Evolutionary conservation across 129 eudicot genomes (phyloP), one percentile per base, ranked within the genome.

Genomic region (Heracleum sosnowskyi): DNA sequence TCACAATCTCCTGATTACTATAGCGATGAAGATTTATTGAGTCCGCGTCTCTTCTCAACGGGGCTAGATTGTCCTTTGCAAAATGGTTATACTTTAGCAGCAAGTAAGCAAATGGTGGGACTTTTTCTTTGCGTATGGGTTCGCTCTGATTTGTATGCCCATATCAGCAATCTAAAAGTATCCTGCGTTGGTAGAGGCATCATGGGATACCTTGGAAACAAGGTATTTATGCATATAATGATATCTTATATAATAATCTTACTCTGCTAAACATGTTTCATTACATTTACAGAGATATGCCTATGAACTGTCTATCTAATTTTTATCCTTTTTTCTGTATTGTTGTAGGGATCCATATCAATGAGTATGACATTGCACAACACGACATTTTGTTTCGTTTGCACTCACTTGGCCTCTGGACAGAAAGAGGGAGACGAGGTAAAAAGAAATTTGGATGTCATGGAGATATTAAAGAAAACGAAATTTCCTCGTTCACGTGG

Each of bases 141-240:
- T 22, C 90, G 98, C 42, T 42, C 82, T 13, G 94, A 91, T 75
- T 82, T 91, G 80, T 76, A 82, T 69, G 75, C 37, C 62, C 78
- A 89, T 28, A 83, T 91, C 68, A 85, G 74, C 55, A 80, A 85
- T 74, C 81, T 91, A 80, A 91, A 86, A 81, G 92, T 93, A 20
- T 91, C 98, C 2, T 93, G 97, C 71, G 92, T 93, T 49, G 98
- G 98, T 55, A 81, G 91, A 70, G 98, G 98, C 75, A 87, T 93
- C 74, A 93, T 93, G 98, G 97, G 98, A 62, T 93, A 87, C 85
- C 98, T 93, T 26, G 98, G 98, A 49, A 93, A 93, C 77, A 93
- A 93, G 98, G 98, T 93, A 86, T 9, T 16, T 24, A 74, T 44
- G 72, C 72, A 66, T 66, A 13, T 66, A 4, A 11, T 37, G 47